phyloP scores from a whole-genome alignment of 2,329 filamentous ascomycete genomes.

The Cyphellophora attinorum region DNA sequence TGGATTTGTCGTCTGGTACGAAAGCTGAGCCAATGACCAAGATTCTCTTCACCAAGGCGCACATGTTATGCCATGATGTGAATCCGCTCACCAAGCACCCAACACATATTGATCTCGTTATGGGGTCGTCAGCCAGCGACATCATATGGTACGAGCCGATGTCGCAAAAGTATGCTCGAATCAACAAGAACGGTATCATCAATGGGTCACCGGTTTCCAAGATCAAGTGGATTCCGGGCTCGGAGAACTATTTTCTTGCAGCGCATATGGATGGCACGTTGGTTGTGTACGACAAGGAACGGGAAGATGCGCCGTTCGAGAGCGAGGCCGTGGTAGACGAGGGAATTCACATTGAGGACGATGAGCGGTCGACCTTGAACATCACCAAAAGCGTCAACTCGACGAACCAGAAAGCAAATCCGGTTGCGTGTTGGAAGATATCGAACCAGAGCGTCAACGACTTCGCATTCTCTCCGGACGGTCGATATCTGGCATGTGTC shows the following conservation, averaged over 20 bases:
- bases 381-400: conserved; percentile 89
- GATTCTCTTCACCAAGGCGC: conserved; percentile 91
- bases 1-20: conserved; percentile 65
- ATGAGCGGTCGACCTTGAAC: conserved; percentile 42
- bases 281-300: conserved; percentile 95
- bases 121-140: conserved; percentile 94
- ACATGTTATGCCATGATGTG: conserved; percentile 89
- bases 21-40: conserved; percentile 87
- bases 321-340: conserved; percentile 51
- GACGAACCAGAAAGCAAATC: conserved; percentile 86
- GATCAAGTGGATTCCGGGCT: conserved; percentile 88
- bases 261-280: conserved; percentile 85
- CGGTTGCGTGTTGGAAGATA: conserved; percentile 83
- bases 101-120: conserved; percentile 77
- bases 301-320: conserved; percentile 73
- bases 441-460: conserved; percentile 85
- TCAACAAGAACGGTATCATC: conserved; percentile 95
- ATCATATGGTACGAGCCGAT: conserved; percentile 99
- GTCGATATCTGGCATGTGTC: conserved; percentile 76
- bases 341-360: conserved; percentile 23
- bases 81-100: conserved; percentile 71
- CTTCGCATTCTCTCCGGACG: conserved; percentile 86
- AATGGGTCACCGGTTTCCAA: conserved; percentile 76
- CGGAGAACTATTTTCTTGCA: conserved; percentile 85
- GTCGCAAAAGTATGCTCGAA: conserved; percentile 84